A percentile compares a stretch with the other conserved stretches of the same genome.
phyloP scores from a whole-genome alignment of 2,329 filamentous ascomycete species.

The Fusarium dlaminii region DNA sequence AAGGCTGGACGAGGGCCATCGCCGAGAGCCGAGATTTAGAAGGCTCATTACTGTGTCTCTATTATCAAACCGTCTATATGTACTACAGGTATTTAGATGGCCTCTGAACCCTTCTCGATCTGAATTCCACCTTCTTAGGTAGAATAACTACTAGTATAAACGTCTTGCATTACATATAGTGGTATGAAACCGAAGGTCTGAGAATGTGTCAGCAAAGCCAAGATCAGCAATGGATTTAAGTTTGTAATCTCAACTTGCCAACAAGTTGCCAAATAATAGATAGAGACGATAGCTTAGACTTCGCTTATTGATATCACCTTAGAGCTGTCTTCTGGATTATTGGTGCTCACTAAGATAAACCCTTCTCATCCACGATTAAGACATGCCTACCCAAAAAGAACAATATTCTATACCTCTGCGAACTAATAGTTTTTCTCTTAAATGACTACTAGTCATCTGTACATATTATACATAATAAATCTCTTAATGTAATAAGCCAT shows the following conservation, averaged over 20 bases:
- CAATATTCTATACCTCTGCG: fast-evolving
- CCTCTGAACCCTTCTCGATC: fast-evolving
- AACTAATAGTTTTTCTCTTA: no score
- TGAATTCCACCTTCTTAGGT: fast-evolving
- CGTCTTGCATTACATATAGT: background rate
- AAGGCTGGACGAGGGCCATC: background rate
- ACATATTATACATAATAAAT: no score
- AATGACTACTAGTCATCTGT: no score
- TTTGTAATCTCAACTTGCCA: background rate
- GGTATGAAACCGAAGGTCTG: background rate
- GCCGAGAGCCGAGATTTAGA: fast-evolving
- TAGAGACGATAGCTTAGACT: background rate
- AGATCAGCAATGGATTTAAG: background rate
- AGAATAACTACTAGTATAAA: fast-evolving
- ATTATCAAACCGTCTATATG: fast-evolving
- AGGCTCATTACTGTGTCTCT: fast-evolving
- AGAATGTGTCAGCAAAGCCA: background rate
- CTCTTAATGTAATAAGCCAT: background rate
- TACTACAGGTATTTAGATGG: fast-evolving
- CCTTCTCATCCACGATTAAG: no score
- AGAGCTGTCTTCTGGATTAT: background rate
- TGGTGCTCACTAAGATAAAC: fast-evolving
- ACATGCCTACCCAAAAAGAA: fast-evolving
- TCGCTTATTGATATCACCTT: fast-evolving
- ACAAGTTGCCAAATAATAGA: background rate